Evolutionary conservation across 306 rosid species (phyloP).

Genomic region (Oxytropis ochrocephala): DNA sequence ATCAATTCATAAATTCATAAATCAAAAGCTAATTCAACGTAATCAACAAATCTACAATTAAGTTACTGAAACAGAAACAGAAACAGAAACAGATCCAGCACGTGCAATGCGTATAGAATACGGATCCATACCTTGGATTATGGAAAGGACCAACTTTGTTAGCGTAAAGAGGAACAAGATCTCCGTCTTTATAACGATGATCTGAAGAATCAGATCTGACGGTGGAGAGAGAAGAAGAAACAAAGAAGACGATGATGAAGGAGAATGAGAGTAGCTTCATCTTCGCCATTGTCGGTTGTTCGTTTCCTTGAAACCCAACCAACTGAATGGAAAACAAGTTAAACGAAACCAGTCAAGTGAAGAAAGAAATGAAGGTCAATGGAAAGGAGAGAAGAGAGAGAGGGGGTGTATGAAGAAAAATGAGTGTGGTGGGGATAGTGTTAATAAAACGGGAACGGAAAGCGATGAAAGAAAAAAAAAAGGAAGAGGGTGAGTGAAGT

Average conservation of each 20-base stretch:
- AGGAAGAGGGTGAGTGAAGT: slow-evolving; percentile 3
- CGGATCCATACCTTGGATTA: slow-evolving; percentile 42
- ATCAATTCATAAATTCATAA: background rate
- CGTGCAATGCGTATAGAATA: background rate
- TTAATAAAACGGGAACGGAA: slow-evolving; percentile 6
- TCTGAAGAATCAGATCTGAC: slow-evolving; percentile 49
- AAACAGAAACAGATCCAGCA: background rate
- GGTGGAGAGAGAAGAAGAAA: background rate
- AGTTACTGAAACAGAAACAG: no score
- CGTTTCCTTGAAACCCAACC: background rate
- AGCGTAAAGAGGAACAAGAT: slow-evolving; percentile 44
- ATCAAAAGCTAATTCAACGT: background rate
- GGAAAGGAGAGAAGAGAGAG: background rate
- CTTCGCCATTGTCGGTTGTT: slow-evolving; percentile 4
- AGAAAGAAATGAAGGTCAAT: background rate
- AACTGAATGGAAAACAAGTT: background rate
- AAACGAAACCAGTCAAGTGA: background rate
- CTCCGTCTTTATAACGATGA: slow-evolving; percentile 43
- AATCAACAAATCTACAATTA: background rate
- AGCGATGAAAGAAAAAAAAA: background rate
- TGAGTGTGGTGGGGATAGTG: background rate
- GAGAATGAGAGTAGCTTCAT: background rate
- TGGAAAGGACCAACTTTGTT: slow-evolving; percentile 59
- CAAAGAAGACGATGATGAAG: slow-evolving; percentile 9
- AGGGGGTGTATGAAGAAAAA: background rate